Conservation (phyloP, 2,329 filamentous ascomycete species). For the Rhytidhysteron rufulum region DNA sequence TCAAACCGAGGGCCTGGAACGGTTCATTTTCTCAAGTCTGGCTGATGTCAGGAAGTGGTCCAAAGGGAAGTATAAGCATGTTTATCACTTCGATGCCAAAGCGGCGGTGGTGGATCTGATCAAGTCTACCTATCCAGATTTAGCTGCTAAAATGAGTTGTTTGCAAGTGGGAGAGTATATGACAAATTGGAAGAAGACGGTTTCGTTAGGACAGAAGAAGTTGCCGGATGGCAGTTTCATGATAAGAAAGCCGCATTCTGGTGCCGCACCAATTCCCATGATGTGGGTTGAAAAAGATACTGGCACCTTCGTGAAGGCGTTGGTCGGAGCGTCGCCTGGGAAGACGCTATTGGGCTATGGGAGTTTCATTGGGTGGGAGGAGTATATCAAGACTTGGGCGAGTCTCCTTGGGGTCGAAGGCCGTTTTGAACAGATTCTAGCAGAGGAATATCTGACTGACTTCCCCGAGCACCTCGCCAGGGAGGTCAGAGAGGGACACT, state of each 20-base stretch:
- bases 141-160: not conserved
- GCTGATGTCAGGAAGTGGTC: conserved; percentile 34
- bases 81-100: conserved; percentile 44
- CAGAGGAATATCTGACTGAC: not conserved
- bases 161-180: not conserved
- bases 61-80: conserved; percentile 39
- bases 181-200: not conserved
- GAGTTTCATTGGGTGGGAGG: not conserved
- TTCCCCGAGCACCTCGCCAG: not conserved
- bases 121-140: not conserved
- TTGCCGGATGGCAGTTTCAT: not conserved
- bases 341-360: not conserved
- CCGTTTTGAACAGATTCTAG: not conserved
- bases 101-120: conserved; percentile 18
- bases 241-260: not conserved
- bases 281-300: not conserved
- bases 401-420: not conserved
- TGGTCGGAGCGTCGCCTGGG: not conserved
- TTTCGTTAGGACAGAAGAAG: not conserved
- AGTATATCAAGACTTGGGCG: not conserved
- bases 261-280: not conserved
- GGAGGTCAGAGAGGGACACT: not conserved
- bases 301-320: not conserved
- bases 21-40: conserved; percentile 39
- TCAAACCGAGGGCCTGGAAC: conserved; percentile 22